phyloP scores from a whole-genome alignment of 805 yeast species.

The Saturnispora bothae region DNA sequence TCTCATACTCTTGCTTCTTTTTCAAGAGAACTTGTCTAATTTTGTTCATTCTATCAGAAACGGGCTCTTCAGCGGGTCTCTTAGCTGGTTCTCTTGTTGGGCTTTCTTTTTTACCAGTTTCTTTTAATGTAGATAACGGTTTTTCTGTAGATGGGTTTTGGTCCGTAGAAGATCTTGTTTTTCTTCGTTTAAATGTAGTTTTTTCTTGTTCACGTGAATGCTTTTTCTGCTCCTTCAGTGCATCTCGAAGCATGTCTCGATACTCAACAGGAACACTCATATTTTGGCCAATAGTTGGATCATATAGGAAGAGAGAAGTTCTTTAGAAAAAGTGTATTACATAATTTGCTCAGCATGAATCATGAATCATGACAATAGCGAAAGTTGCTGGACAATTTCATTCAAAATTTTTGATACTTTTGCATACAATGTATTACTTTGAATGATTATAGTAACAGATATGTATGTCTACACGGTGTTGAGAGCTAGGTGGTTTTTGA shows the following conservation, averaged over 20 bases:
- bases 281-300: too few species aligned
- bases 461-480: too few species aligned
- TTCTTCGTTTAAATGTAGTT: background rate
- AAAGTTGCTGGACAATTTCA: too few species aligned
- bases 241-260: constrained; percentile 6
- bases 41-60: constrained; percentile 1
- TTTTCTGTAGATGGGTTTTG: background rate
- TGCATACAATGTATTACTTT: too few species aligned
- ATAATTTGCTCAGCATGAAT: too few species aligned
- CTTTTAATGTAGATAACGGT: background rate
- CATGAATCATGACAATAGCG: too few species aligned
- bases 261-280: constrained; percentile 6
- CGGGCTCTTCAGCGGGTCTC: background rate
- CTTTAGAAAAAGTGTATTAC: too few species aligned
- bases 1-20: constrained; percentile 17
- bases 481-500: too few species aligned
- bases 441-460: too few species aligned
- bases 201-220: background rate
- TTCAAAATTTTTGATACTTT: too few species aligned
- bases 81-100: background rate
- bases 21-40: constrained; percentile 7
- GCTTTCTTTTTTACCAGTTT: background rate
- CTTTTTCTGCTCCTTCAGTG: constrained; percentile 5
- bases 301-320: too few species aligned
- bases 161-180: background rate